Evolutionary conservation across 192 early-diverging fungal genomes (phyloP), one percentile per base, ranked within the genome.

Genomic region (Gryganskiella cystojenkinii): DNA sequence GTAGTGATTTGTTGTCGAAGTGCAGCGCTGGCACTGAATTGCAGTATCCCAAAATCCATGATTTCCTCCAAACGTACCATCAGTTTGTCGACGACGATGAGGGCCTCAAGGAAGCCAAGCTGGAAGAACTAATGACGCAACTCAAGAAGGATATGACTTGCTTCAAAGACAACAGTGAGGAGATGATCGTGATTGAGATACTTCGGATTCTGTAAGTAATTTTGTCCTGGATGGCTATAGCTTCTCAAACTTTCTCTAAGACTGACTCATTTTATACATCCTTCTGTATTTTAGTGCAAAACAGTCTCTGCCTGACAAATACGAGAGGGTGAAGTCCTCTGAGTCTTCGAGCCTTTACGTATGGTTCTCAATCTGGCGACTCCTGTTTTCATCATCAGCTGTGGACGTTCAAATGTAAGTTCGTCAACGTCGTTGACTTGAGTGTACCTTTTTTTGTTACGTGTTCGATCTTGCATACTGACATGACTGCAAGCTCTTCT

Each of bases 81-180:
- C 47, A 50, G 20, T 62, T 62, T 62, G 47, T 62, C 35, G 47
- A 62, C 61, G 33, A 62, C 43, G 47, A 51, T 47, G 61, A 49
- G 27, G 61, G 61, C 8, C 47, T 62, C 47, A 62, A 37, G 47
- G 33, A 51, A 51, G 61, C 47, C 46, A 62, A 34, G 47, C 27
- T 62, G 35, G 43, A 27, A 45, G 58, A 60, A 60, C 58, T 60
- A 7, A 60, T 60, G 58, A 60, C 44, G 0, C 58, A 60, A 46
- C 43, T 60, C 42, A 60, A 60, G 58, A 27, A 60, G 43, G 58
- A 60, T 60, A 60, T 60, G 58, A 30, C 58, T 60, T 44, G 25
- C 46, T 42, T 60, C 28, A 44, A 60, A 27, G 58, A 60, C 58
- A 27, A 44, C 43, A 60, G 42, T 7, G 58, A 60, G 25, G 43